phyloP scores from a whole-genome alignment of 2,329 filamentous ascomycete genomes.

The Ophiosphaerella narmari region DNA sequence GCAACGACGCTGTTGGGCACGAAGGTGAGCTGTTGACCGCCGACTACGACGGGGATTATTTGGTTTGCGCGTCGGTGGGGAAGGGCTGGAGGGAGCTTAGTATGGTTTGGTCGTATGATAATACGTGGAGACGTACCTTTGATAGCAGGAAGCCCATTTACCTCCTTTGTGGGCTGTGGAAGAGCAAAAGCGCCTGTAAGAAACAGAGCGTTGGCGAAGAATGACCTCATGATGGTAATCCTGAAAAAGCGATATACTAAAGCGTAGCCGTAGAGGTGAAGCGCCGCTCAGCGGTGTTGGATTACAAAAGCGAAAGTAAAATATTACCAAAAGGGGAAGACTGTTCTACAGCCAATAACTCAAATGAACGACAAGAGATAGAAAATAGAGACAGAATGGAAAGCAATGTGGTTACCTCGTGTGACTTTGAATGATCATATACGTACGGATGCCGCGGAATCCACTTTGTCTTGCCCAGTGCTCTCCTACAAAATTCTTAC shows the following conservation, averaged over 20 bases:
- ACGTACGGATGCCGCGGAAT: not conserved
- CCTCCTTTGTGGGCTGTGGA: slow-evolving; percentile 11
- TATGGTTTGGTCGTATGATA: not conserved
- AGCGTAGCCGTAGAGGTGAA: slow-evolving; percentile 2
- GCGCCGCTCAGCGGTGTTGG: slow-evolving; percentile 32
- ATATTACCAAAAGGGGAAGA: slow-evolving; percentile 22
- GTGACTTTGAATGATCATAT: not conserved
- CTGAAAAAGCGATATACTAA: not conserved
- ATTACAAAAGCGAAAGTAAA: slow-evolving; percentile 2
- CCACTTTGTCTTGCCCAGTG: not conserved
- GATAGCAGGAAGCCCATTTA: slow-evolving; percentile 1
- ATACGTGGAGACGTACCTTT: not conserved
- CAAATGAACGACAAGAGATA: slow-evolving; percentile 20
- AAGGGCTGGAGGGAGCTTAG: slow-evolving; percentile 13
- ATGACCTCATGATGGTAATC: slow-evolving; percentile 20
- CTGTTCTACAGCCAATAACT: slow-evolving; percentile 30
- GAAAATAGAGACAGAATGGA: slow-evolving; percentile 2
- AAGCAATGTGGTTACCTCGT: slow-evolving; percentile 1
- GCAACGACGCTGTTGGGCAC: slow-evolving; percentile 33
- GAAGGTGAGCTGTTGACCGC: slow-evolving; percentile 36
- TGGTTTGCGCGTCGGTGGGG: slow-evolving; percentile 27
- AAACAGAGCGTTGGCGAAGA: slow-evolving; percentile 3
- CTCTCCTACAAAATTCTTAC: not conserved
- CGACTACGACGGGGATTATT: slow-evolving; percentile 37
- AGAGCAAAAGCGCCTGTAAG: slow-evolving; percentile 17